Base-by-base conservation (phyloP, 2,329 filamentous ascomycete species). In the Zelopaecilomyces penicillatus region DNA sequence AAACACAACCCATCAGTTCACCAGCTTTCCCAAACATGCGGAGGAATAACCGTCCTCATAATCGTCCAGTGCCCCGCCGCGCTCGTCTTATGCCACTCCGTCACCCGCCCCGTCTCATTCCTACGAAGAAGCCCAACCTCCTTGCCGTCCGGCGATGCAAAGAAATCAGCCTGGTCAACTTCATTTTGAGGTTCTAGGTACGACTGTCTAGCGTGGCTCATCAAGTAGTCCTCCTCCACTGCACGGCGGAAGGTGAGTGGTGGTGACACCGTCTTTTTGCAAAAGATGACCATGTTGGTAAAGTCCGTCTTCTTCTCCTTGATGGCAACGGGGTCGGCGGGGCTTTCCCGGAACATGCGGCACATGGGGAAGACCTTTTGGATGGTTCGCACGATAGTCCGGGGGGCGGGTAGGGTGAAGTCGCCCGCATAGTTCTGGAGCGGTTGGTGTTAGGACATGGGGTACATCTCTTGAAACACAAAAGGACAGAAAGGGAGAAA, bases 201-300 rank as follows among this genome's bases (percentile, higher is more conserved):
- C 45, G 76, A 72, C 56, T 76, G 67, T 30, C 93, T 71, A 9
- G 85, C 81, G 36, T 79, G 70, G 60, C 85, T 95, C 33, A 77
- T 76, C 31, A 95, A 68, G 56, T 78, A 83, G 59, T 98, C 93
- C 2, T 69, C 67, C 5, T 74, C 63, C 0, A 65, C 68, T 0
- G 89, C 78, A 11, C 70, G 57, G 9, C 90, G 76, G 69, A 97
- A 97, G 0, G 60, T 67, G 33, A 89, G 66, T 0, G 66, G 56
- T 0, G 66, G 56, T 3, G 57, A 56, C 27, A 50, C 46, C 8
- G 68, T 71, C 65, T 89, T 91, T 47, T 78, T 82, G 72, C 93
- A 98, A 69, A 96, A 96, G 48, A 97, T 81, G 39, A 97, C 86
- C 77, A 97, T 88, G 69, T 98, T 98, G 60, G 89, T 87, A 63